Evolutionary conservation across 1,139 yeast species (phyloP).

Genomic region (Schwanniomyces etchellsii): DNA sequence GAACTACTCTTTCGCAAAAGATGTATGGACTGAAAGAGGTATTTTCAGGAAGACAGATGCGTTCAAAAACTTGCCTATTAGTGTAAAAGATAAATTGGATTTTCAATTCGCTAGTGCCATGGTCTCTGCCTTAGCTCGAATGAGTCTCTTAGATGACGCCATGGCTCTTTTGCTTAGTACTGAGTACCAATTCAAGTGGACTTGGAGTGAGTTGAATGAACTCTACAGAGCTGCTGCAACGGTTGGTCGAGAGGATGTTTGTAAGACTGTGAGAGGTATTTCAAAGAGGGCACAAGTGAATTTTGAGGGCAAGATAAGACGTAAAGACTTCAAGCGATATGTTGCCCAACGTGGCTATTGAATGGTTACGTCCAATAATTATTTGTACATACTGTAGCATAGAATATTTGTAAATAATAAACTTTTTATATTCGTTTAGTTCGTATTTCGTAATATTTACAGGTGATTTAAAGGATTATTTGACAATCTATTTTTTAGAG

Average conservation of each 20-base stretch:
- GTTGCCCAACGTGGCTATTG: constrained; percentile 28
- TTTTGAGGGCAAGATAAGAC: constrained; percentile 35
- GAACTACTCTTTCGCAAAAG: constrained; percentile 53
- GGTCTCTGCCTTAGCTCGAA: constrained; percentile 47
- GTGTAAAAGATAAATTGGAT: constrained; percentile 47
- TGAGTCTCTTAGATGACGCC: constrained; percentile 63
- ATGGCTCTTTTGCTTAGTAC: constrained; percentile 63
- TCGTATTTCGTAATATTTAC: too few species aligned
- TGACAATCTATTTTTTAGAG: too few species aligned
- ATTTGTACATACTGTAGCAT: constrained; percentile 15
- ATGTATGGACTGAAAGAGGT: constrained; percentile 77
- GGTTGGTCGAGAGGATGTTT: constrained; percentile 42
- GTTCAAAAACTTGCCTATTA: constrained; percentile 37
- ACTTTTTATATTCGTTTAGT: too few species aligned
- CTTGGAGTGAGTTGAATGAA: constrained; percentile 47
- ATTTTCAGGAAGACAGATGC: constrained; percentile 49
- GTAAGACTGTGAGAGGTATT: constrained; percentile 32
- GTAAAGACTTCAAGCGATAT: constrained; percentile 26
- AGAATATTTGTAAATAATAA: constrained; percentile 1
- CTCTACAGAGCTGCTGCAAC: constrained; percentile 43
- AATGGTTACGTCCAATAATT: too few species aligned
- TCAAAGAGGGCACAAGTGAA: constrained; percentile 28
- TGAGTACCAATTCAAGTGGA: constrained; percentile 68
- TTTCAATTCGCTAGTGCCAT: constrained; percentile 64
- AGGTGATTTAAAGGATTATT: too few species aligned